Percentiles rank a stretch among this genome's conserved stretches.
phyloP scores from a whole-genome alignment of 208 protist species.

The Novymonas esmeraldas region DNA sequence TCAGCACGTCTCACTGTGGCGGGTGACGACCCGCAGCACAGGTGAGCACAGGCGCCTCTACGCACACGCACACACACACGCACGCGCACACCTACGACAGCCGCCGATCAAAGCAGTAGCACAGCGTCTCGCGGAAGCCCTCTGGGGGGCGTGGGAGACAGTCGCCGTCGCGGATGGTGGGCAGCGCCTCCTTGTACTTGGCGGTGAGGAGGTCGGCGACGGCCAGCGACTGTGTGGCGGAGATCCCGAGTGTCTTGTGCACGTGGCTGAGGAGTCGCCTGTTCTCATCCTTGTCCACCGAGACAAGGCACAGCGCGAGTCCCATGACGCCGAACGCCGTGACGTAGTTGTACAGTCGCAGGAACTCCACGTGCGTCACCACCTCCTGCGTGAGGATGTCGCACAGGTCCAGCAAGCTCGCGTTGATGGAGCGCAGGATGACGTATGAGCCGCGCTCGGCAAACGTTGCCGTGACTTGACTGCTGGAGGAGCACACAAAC shows the following conservation, averaged over 20 bases:
- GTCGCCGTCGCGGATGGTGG: conserved; percentile 23
- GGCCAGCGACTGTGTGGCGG: conserved; percentile 55
- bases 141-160: conserved; percentile 34
- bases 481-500: conserved; percentile 57
- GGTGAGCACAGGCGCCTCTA: too few species aligned
- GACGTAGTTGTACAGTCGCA: conserved; percentile 69
- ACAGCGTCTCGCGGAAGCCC: conserved; percentile 58
- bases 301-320: conserved; percentile 65
- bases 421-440: conserved; percentile 78
- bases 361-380: conserved; percentile 80
- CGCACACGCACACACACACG: too few species aligned
- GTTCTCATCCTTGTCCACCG: conserved; percentile 52
- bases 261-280: conserved; percentile 56
- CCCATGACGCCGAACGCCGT: conserved; percentile 64
- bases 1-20: too few species aligned
- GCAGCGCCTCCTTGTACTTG: conserved; percentile 65
- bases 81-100: conserved; percentile 37
- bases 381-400: conserved; percentile 75
- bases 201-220: conserved; percentile 62
- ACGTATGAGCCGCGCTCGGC: conserved; percentile 60
- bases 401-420: conserved; percentile 65
- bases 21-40: too few species aligned
- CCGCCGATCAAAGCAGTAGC: conserved; percentile 48
- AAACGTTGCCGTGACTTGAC: conserved; percentile 65
- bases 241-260: conserved; percentile 66